Base-by-base conservation (phyloP, 73 alveolate species). In the Blepharisma stoltei region DNA sequence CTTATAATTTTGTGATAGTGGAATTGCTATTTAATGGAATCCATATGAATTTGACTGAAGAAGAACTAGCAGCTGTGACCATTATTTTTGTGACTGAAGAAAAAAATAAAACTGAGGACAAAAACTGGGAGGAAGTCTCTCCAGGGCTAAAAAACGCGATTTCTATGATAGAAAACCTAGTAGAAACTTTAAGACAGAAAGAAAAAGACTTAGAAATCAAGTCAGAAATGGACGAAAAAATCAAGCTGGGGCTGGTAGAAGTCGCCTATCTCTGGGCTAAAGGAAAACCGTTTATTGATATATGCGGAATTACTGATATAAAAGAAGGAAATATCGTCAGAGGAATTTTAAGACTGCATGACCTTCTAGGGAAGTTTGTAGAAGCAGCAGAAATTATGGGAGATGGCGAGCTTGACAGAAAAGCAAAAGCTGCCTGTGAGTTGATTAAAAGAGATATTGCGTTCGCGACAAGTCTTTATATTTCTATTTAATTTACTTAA, bases 281-380 rank as follows among this genome's bases (percentile, higher is more conserved):
- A 25, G 82, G 87, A 69, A 76, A 78, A 49, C 68, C 81, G 54
- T 92, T 92, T 81, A 77, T 68, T 7, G 95, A 92, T 52, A 83
- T 83, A 23, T 75, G 83, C 37, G 43, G 6, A 41, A 71, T 47
- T 37, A 55, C 92, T 6, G 67, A 54, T 6, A 78, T 84, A 43
- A 78, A 87, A 20, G 97, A 90, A 80, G 97, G 97, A 9, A 76
- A 71, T 47, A 80, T 90, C 8, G 92, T 90, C 75, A 87, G 88
- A 69, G 83, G 84, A 47, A 87, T 90, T 54, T 21, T 55, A 48
- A 54, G 89, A 70, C 76, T 88, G 6, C 90, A 83, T 46, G 67
- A 82, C 53, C 38, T 88, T 49, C 60, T 87, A 54, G 84, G 83
- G 54, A 65, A 86, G n/a, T 80, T 87, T 20, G 76, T 49, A 37